Evolutionary conservation across 1,139 yeast genomes (phyloP), one percentile per base, ranked within the genome.

Genomic region (Saccharomyces pastorianus): DNA sequence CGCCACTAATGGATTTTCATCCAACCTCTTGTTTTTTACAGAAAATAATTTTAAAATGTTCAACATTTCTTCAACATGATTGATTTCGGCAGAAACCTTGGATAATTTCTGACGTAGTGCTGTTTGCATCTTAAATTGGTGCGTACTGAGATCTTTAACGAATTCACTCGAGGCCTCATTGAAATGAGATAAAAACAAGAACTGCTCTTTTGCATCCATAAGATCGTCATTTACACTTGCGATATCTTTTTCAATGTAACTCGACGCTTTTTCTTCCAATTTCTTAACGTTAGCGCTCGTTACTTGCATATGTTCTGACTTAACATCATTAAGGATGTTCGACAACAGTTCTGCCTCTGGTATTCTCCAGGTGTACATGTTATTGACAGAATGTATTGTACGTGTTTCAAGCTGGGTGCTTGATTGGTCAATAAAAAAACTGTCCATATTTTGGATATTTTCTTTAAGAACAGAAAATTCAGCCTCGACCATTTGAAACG

Each of bases 321-420:
- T 26, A 5, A 41, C 51, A 29, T 56, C 53, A 1, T 56, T 49
- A 1, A 71, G 47, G 5, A 69, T 62, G 2, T 60, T 56, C 3
- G 55, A 51, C 9, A 76, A 53, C 1, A 62, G 62, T 0, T 52
- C 49, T 6, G 65, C 65, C 57, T 78, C 80, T 38, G 65, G 55
- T 13, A 77, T 56, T 59, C 77, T 73, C 81, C 81, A 77, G 14
- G 69, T 70, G n/a, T 69, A 64, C 3, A 62, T 48, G 38, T 61
- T 59, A 11, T 55, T 46, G 5, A 68, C 27, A 9, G 66, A 57
- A 34, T 55, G 29, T 51, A 49, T 55, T 11, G 65, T 58, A 42
- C 66, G 62, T 6, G 58, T 28, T 13, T 56, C 59, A 1, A 65
- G 49, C 1, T 6, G 31, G 6, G 7, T 52, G 3, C 65, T 61